These are phyloP conservation scores for Malus hybrid DNA, from an alignment of 331 rosid species.

Conservation along the genomic window DNA sequence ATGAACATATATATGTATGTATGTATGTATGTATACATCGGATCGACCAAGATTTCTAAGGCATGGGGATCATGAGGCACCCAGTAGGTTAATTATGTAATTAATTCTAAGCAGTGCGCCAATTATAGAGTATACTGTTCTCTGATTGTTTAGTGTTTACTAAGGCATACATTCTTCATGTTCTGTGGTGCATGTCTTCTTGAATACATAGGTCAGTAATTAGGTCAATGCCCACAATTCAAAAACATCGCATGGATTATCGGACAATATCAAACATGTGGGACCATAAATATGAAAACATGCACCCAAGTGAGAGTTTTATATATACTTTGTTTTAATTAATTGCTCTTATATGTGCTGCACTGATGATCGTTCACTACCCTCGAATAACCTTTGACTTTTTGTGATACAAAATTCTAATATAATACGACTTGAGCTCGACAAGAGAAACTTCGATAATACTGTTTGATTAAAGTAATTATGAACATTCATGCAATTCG, in stretches of 20 bases:
- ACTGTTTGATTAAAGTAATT: too few species aligned
- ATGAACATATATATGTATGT: not conserved
- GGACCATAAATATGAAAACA: slow-evolving; percentile 11
- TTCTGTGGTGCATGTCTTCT: not conserved
- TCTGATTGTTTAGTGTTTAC: not conserved
- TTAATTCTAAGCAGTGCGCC: too few species aligned
- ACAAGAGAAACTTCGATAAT: too few species aligned
- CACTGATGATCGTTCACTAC: not conserved
- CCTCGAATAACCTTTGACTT: not conserved
- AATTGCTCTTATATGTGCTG: not conserved
- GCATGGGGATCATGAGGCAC: not conserved
- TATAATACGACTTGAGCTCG: too few species aligned
- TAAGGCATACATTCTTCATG: not conserved
- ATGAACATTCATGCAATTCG: too few species aligned
- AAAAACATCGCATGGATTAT: slow-evolving; percentile 10
- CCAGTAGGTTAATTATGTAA: too few species aligned
- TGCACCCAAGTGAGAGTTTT: not conserved
- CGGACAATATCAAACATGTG: slow-evolving; percentile 26
- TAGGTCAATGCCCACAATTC: slow-evolving; percentile 24
- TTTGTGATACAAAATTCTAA: too few species aligned
- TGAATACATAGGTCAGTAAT: not conserved
- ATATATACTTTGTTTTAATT: too few species aligned
- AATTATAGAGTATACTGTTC: not conserved
- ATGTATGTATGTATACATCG: too few species aligned
- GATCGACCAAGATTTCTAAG: not conserved